Conservation (phyloP, 148 eudicot genomes). For the Salicornia ramosissima region DNA sequence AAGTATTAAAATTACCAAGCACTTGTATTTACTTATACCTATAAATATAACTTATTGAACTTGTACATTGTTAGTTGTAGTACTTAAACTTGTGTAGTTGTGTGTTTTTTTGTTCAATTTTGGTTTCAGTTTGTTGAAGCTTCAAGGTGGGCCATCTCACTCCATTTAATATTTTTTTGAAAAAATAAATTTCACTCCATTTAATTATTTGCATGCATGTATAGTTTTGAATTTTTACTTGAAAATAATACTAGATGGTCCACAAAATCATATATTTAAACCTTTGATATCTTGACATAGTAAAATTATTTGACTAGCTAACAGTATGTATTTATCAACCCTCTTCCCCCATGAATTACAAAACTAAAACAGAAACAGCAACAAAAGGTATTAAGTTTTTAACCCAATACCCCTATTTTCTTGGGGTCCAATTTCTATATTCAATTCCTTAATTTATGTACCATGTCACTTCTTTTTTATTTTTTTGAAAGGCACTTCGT, state of each 20-base stretch:
- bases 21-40: no score
- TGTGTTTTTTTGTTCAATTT: not conserved
- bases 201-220: not conserved
- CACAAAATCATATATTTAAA: not conserved
- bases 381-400: no score
- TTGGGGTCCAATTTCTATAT: no score
- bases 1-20: no score
- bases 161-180: no score
- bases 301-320: not conserved
- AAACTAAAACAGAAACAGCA: no score
- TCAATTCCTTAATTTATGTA: no score
- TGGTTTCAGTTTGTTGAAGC: not conserved
- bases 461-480: no score
- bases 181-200: not conserved
- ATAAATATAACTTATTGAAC: not conserved
- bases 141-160: conserved; percentile 17
- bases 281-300: not conserved
- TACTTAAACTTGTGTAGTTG: not conserved
- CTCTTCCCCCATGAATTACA: no score
- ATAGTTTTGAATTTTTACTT: not conserved
- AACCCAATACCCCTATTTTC: no score
- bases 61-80: not conserved
- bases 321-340: not conserved
- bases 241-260: not conserved
- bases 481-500: no score